Evolutionary conservation across 2,329 filamentous ascomycete species (phyloP).

Genomic region (Hypoxylon sp.): DNA sequence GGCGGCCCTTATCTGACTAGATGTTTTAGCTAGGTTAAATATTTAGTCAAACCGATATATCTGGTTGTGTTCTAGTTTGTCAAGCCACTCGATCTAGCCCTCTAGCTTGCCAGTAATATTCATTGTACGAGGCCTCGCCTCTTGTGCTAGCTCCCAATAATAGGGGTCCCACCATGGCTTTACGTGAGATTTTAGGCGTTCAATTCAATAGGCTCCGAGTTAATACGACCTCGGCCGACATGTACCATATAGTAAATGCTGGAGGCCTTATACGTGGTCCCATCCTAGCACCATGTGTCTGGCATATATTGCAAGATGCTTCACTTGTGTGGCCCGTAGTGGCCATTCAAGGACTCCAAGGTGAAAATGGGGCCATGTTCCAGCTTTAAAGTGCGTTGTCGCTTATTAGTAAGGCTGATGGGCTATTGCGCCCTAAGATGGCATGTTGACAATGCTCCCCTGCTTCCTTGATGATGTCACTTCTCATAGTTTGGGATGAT

Average conservation of each 20-base stretch:
- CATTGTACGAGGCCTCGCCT: background rate
- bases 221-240: background rate
- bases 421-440: slow-evolving; percentile 7
- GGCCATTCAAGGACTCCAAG: background rate
- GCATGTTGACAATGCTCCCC: background rate
- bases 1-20: background rate
- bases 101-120: background rate
- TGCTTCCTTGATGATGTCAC: slow-evolving; percentile 16
- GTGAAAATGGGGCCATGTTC: background rate
- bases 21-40: background rate
- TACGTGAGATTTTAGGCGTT: background rate
- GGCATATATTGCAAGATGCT: background rate
- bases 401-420: background rate
- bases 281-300: background rate
- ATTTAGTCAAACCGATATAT: background rate
- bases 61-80: background rate
- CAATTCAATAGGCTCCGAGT: background rate
- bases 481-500: slow-evolving; percentile 5
- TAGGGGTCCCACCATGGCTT: background rate
- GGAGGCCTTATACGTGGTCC: background rate
- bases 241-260: background rate
- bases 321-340: background rate
- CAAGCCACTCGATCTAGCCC: background rate
- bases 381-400: background rate
- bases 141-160: background rate